A percentile compares a stretch with the other conserved stretches of the same genome.
phyloP scores from a whole-genome alignment of 352 stramenopile genomes.

The Ochromonadaceae sp. region DNA sequence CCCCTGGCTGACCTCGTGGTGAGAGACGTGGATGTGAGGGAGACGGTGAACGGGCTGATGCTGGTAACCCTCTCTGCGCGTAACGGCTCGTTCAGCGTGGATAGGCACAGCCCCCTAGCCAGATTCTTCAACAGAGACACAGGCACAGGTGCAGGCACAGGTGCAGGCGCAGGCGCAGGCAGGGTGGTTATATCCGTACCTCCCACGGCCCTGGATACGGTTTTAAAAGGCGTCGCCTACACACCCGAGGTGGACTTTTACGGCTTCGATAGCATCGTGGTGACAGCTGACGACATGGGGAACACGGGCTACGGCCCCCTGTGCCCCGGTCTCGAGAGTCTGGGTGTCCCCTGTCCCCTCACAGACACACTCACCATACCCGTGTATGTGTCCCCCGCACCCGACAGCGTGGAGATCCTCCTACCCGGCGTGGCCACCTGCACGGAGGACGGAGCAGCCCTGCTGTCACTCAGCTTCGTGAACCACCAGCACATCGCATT shows the following conservation, averaged over 20 bases:
- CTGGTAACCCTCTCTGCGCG: neutral
- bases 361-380: neutral
- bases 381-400: neutral
- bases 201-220: neutral
- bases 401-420: neutral
- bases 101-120: neutral
- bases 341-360: neutral
- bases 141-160: too few species aligned
- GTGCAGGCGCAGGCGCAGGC: too few species aligned
- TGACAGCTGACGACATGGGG: neutral
- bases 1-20: neutral
- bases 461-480: too few species aligned
- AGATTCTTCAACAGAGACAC: neutral
- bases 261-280: neutral
- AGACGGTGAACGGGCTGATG: neutral
- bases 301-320: conserved; percentile 1
- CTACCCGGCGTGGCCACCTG: neutral
- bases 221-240: neutral
- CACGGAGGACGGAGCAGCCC: neutral
- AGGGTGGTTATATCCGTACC: too few species aligned
- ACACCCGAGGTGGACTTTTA: neutral
- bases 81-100: neutral
- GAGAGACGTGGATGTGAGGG: neutral
- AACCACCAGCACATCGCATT: too few species aligned
- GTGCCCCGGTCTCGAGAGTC: neutral